Evolutionary conservation across 805 yeast species (phyloP).

Genomic region (Candida glaebosa): DNA sequence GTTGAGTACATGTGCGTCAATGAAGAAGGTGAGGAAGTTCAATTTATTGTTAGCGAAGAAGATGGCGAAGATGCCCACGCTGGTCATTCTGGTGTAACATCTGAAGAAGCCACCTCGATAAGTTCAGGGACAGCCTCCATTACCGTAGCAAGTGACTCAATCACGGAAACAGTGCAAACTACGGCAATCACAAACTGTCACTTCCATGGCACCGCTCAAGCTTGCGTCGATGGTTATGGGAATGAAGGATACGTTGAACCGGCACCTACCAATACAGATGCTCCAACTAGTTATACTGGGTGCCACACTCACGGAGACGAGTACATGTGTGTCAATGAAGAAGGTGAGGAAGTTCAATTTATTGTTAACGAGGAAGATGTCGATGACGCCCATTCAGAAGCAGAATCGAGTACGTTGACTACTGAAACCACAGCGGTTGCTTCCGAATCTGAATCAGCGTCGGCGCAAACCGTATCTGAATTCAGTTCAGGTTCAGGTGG

Average conservation of each 20-base stretch:
- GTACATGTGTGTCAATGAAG: constrained; percentile 14
- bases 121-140: background rate
- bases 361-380: constrained; percentile 5
- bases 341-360: constrained; percentile 16
- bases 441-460: background rate
- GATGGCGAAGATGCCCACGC: constrained; percentile 3
- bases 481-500: background rate
- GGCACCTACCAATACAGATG: constrained; percentile 13
- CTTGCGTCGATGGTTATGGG: constrained; percentile 19
- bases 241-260: constrained; percentile 20
- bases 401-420: background rate
- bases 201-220: constrained; percentile 16
- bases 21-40: constrained; percentile 13
- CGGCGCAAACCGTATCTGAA: background rate
- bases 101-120: background rate
- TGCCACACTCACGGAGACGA: constrained; percentile 20
- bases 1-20: constrained; percentile 15
- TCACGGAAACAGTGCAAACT: background rate
- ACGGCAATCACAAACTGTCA: constrained; percentile 17
- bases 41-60: constrained; percentile 11
- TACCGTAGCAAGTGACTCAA: background rate
- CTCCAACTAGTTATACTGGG: constrained; percentile 13
- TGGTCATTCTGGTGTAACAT: background rate
- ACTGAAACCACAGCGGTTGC: background rate
- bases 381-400: background rate